Evolutionary conservation across 148 eudicot species (phyloP).

Genomic region (Oxyria digyna): DNA sequence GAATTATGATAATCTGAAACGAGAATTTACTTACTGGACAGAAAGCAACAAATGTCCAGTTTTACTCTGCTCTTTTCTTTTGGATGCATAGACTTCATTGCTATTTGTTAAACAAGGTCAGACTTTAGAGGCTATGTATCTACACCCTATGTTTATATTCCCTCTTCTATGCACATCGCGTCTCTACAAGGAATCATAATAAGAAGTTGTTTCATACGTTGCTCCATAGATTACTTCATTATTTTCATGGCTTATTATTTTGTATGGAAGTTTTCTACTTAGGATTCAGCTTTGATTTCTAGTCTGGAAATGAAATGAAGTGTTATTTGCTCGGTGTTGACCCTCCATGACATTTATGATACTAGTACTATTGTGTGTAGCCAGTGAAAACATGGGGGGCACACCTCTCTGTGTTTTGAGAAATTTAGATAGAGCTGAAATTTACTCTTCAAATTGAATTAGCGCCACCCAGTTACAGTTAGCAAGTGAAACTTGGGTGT

Average conservation of each 20-base stretch:
- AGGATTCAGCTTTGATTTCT: not conserved
- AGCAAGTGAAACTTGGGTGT: not conserved
- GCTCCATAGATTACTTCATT: not conserved
- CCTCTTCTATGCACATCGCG: not conserved
- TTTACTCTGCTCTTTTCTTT: conserved; percentile 4
- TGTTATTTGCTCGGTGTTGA: not conserved
- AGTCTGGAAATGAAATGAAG: not conserved
- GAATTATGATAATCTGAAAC: conserved; percentile 2
- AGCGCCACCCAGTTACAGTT: conserved; percentile 2
- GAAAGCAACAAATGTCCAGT: conserved; percentile 4
- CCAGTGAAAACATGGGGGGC: conserved; percentile 7
- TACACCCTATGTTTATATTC: not conserved
- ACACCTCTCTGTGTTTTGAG: not conserved
- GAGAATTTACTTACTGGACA: conserved; percentile 1
- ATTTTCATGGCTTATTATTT: too few species aligned
- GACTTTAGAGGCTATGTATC: conserved; percentile 1
- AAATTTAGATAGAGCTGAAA: not conserved
- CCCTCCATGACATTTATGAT: conserved; percentile 7
- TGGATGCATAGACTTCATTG: not conserved
- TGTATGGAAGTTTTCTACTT: not conserved
- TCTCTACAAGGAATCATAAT: not conserved
- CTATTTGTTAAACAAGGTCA: conserved; percentile 3
- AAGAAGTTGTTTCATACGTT: not conserved
- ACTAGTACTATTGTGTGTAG: not conserved
- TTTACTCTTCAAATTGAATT: conserved; percentile 7